Evolutionary conservation across 192 early-diverging fungal species (phyloP).

Genomic region (Podochytrium sp.): DNA sequence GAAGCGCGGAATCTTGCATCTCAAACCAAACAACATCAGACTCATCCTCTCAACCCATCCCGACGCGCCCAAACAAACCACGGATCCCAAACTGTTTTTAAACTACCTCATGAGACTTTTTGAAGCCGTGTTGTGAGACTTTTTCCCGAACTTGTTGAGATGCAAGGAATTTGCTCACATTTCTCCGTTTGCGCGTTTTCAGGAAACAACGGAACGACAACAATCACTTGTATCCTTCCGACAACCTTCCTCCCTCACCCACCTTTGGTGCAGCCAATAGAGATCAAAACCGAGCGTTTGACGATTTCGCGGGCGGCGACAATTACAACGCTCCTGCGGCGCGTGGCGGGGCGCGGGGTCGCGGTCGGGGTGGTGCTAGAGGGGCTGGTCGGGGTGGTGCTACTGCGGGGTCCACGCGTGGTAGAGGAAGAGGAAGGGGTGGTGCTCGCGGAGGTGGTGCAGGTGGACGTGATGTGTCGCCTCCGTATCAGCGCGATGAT

Average conservation of each 20-base stretch:
- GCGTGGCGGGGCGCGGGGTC: no score
- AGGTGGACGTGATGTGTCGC: not conserved
- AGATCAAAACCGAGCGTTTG: not conserved
- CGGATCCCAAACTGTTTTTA: not conserved
- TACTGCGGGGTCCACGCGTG: not conserved
- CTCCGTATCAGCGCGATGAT: not conserved
- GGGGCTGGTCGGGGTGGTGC: not conserved
- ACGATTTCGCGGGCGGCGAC: not conserved
- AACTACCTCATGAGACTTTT: not conserved
- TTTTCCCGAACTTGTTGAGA: not conserved
- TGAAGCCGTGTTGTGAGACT: slow-evolving; percentile 2
- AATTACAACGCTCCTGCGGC: not conserved
- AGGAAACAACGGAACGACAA: not conserved
- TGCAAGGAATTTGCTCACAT: not conserved
- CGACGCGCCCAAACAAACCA: no score
- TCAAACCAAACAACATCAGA: not conserved
- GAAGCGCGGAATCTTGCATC: slow-evolving; percentile 20
- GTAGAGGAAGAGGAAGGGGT: not conserved
- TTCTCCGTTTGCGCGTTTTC: not conserved
- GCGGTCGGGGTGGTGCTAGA: not conserved
- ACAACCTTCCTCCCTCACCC: not conserved
- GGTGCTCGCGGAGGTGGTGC: not conserved
- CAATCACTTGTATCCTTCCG: not conserved
- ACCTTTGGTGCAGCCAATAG: not conserved
- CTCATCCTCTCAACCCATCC: not conserved